These are phyloP conservation scores for Bipolaris victoriae DNA, from an alignment of 2,329 filamentous ascomycete genomes.

Conservation along the genomic window DNA sequence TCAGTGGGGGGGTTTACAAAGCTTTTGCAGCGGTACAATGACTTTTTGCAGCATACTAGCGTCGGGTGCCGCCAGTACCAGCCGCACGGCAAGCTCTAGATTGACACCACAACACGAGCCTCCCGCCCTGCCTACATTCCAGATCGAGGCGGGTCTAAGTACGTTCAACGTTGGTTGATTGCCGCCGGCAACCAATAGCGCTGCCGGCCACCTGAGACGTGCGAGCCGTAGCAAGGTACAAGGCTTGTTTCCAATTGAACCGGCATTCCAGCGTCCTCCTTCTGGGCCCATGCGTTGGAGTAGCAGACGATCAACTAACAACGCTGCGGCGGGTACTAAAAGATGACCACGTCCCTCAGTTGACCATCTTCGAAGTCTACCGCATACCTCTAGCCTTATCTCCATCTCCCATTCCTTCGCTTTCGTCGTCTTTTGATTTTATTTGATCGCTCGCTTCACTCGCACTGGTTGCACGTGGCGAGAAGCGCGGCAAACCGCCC, in stretches of 20 bases:
- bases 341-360: constrained; percentile 44
- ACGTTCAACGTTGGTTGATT: constrained; percentile 42
- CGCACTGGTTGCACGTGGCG: constrained; percentile 24
- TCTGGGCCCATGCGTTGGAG: constrained; percentile 37
- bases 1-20: constrained; percentile 10
- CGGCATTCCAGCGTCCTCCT: constrained; percentile 43
- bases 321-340: constrained; percentile 42
- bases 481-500: constrained; percentile 36
- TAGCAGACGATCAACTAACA: constrained; percentile 28
- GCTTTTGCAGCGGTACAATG: constrained; percentile 21
- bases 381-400: constrained; percentile 15
- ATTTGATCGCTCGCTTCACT: constrained; percentile 10
- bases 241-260: constrained; percentile 46
- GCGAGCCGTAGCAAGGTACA: constrained; percentile 45
- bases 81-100: constrained; percentile 39
- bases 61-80: constrained; percentile 37
- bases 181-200: constrained; percentile 41
- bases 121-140: constrained; percentile 22
- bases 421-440: not conserved
- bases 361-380: constrained; percentile 21
- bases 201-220: constrained; percentile 36
- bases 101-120: constrained; percentile 34
- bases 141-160: constrained; percentile 31
- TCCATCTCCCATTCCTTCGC: constrained; percentile 13
- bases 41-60: constrained; percentile 19